Base-by-base conservation (phyloP, 2,329 filamentous ascomycete genomes). In the Neurospora sp. region DNA sequence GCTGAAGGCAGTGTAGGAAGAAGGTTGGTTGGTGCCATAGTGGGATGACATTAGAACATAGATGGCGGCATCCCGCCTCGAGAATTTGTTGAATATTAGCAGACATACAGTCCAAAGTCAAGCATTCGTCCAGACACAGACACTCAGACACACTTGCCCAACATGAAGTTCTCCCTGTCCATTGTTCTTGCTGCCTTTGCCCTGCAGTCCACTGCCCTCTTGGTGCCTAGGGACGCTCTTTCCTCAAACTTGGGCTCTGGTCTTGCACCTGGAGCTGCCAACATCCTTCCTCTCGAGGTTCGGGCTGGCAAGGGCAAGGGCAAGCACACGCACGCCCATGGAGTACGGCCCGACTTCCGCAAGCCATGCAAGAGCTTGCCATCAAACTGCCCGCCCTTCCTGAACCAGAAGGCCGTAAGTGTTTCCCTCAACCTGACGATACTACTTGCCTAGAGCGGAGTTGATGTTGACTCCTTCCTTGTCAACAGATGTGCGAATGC, bases 401-500 rank as follows among this genome's bases (percentile, higher is more conserved):
- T 74, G 68, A 74, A 68, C 19, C 33, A 68, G 17, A 72, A 73
- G 66, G 71, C 72, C 15, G 74, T 74, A 39, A 71, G 74, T 71
- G 28, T 12, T 33, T 41, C 40, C 28, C 66, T n/a, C 23, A 15
- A 23, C 8, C 0, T 40, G 10, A 19, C 39, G 39, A 66, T 62
- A 62, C 28, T 33, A 36, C 52, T 62, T 62, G 28, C 52, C 46
- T 15, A 52, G 11, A 52, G 2, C 2, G 46, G 46, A 4, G 23
- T 66, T 62, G 37, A 62, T n/a, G 19, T 28, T 69, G 62, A 39
- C 23, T 23, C 46, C 39, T 36, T 28, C 46, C 46, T n/a, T 41
- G 15, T 12, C 23, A 57, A 28, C 67, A 75, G 74, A 40, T 75
- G 43, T 74, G 74, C 52, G 65, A 72, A 41, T 75, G 74, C 69